A percentile compares a stretch with the other conserved stretches of the same genome.
Conservation (phyloP, 2,329 filamentous ascomycete genomes). For the Teratosphaeria zuluensis region DNA sequence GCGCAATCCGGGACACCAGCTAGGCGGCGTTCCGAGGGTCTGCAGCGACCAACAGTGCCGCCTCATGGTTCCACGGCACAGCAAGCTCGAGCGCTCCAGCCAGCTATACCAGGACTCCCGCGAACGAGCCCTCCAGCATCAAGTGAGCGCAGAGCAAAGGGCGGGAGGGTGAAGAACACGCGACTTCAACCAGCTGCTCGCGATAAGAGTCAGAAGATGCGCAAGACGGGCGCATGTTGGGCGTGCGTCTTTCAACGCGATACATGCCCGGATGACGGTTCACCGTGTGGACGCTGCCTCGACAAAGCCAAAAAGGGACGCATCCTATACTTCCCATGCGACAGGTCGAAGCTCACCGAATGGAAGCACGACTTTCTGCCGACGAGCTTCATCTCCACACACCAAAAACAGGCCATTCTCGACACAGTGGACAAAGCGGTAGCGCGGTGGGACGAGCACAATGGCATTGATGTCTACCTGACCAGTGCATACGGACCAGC, state of each 20-base stretch:
- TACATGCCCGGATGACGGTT: constrained; percentile 23
- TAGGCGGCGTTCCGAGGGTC: neutral
- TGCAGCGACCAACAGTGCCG: neutral
- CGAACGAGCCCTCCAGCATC: neutral
- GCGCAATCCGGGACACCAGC: neutral
- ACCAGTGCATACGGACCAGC: constrained; percentile 35
- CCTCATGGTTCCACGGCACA: neutral
- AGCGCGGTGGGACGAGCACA: constrained; percentile 23
- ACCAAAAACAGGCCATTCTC: constrained; percentile 35
- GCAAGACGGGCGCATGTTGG: constrained; percentile 39
- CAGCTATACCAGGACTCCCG: neutral
- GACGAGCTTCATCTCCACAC: constrained; percentile 24
- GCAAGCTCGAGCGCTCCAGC: neutral
- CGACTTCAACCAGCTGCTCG: constrained; percentile 27
- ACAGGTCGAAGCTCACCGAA: constrained; percentile 37
- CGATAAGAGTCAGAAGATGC: constrained; percentile 36
- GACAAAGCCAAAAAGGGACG: constrained; percentile 28
- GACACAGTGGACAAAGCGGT: constrained; percentile 31
- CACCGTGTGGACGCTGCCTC: constrained; percentile 20
- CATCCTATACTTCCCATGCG: constrained; percentile 34
- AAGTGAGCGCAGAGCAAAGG: constrained; percentile 10
- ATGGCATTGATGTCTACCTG: constrained; percentile 32
- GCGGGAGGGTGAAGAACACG: constrained; percentile 28
- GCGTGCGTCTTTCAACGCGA: constrained; percentile 40
- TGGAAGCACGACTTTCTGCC: constrained; percentile 36